Base-by-base conservation (phyloP, 768 basidiomycete species). In the Kondoa malvinella region DNA sequence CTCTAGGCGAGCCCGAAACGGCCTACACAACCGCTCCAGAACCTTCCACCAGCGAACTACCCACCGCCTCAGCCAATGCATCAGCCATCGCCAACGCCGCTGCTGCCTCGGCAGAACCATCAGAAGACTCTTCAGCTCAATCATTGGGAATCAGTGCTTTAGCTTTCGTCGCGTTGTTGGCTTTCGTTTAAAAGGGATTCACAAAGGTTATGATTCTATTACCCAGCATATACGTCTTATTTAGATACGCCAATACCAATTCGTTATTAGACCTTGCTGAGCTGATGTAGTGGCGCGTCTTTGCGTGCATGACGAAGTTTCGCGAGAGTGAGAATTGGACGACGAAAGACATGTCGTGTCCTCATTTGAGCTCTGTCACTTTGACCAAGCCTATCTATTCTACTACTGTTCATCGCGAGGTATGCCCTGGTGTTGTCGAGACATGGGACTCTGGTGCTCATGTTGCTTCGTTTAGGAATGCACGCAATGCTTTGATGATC, bases 401-500 rank as follows among this genome's bases (percentile, higher is more conserved):
- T 21, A 8, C 8, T 8, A 50, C 40, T 50, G 40, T 50, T 50
- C 40, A 50, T 50, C 40, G 40, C 8, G 40, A 50, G 40, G 40
- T 50, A 8, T 21, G 40, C 40, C 21, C 14, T 14, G 56, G n/a
- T 56, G 27, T 25, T 65, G 27, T 56, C 17, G 26, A 32, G 65
- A 21, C 40, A 3, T 15, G 25, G 17, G 25, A 56, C 27, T 30
- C 27, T 57, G 15, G 40, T 4, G 2, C 40, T 25, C 2, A 17
- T 31, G 17, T 66, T 3, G 58, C 65, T 21, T 32, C n/a, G 1
- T 26, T 1, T 50, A 95, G 78, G 92, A 97, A 77, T 99, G 94
- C 75, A 95, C 92, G 0, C 91, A 92, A 68, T 99, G 94, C 75
- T 99, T 96, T 76, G 92, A 96, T 77, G 84, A 83, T 73, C 92